Evolutionary conservation across 208 protist genomes (phyloP).

Genomic region (Borovskyia barvae): DNA sequence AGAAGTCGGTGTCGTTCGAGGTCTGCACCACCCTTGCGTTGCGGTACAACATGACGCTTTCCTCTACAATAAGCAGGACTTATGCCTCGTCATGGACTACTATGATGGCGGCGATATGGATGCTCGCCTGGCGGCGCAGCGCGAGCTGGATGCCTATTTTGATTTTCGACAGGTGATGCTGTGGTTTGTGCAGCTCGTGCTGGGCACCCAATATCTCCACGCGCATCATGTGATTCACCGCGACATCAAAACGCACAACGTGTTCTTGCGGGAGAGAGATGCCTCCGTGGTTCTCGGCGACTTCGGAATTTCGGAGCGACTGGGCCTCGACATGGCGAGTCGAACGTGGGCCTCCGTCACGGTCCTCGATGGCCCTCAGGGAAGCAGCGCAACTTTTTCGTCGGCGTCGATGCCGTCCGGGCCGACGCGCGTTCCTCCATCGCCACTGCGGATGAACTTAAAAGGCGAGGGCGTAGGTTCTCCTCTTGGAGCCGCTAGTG

Average conservation of each 20-base stretch:
- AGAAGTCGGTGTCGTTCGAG: conserved; percentile 78
- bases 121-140: conserved; percentile 46
- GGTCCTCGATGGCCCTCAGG: neutral
- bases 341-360: conserved; percentile 13
- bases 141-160: conserved; percentile 70
- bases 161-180: conserved; percentile 62
- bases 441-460: too few species aligned
- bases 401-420: neutral
- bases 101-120: conserved; percentile 90
- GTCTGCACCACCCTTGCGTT: conserved; percentile 81
- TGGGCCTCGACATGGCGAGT: conserved; percentile 47
- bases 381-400: conserved; percentile 1
- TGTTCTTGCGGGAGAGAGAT: conserved; percentile 69
- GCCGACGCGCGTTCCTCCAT: neutral
- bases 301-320: conserved; percentile 86
- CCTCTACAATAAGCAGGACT: conserved; percentile 71
- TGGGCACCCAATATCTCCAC: conserved; percentile 86
- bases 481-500: too few species aligned
- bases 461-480: too few species aligned
- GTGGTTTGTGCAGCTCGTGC: conserved; percentile 81
- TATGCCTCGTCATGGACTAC: conserved; percentile 92
- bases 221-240: conserved; percentile 74
- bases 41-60: conserved; percentile 78
- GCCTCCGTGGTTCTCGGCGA: conserved; percentile 76
- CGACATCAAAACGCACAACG: conserved; percentile 90